Evolutionary conservation across 768 basidiomycete species (phyloP).

Genomic region (Panus rudis): DNA sequence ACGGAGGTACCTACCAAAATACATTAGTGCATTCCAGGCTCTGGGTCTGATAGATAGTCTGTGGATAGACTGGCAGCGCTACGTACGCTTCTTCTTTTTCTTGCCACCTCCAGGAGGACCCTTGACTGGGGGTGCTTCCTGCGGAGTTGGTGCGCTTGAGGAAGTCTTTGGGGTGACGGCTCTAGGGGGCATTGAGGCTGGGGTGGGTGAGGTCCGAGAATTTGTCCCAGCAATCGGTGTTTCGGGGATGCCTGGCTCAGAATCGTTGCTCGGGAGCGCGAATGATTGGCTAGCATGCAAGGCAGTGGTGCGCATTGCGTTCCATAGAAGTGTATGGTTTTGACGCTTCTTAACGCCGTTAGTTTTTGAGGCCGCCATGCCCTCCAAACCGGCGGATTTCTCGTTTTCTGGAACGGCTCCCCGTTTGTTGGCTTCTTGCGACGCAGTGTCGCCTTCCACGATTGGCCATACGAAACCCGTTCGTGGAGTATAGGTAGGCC

Average conservation of each 20-base stretch:
- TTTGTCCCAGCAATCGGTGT: slow-evolving; percentile 19
- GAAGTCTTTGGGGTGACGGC: slow-evolving; percentile 26
- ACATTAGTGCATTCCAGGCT: not conserved
- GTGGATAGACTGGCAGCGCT: not conserved
- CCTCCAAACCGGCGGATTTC: slow-evolving; percentile 9
- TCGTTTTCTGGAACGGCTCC: slow-evolving; percentile 13
- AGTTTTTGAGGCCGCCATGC: slow-evolving; percentile 10
- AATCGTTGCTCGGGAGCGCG: slow-evolving; percentile 30
- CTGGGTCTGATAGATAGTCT: too few species aligned
- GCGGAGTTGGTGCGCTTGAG: slow-evolving; percentile 31
- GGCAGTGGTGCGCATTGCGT: slow-evolving; percentile 78
- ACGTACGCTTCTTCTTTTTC: slow-evolving; percentile 75
- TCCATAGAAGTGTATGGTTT: slow-evolving; percentile 61
- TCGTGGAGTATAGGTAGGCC: slow-evolving; percentile 79
- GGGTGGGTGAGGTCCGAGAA: slow-evolving; percentile 27
- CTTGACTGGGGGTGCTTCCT: slow-evolving; percentile 39
- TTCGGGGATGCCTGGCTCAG: slow-evolving; percentile 21
- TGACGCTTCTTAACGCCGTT: slow-evolving; percentile 46
- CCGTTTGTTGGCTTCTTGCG: slow-evolving; percentile 36
- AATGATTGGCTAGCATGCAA: slow-evolving; percentile 55
- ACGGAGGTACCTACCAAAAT: slow-evolving; percentile 1
- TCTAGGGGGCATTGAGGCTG: slow-evolving; percentile 19
- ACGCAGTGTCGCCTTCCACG: slow-evolving; percentile 42
- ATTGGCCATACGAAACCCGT: slow-evolving; percentile 86
- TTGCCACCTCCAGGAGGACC: slow-evolving; percentile 49